Evolutionary conservation across 495 filamentous ascomycete species (phyloP).

Genomic region (Paragyromitra xinjiangensis): DNA sequence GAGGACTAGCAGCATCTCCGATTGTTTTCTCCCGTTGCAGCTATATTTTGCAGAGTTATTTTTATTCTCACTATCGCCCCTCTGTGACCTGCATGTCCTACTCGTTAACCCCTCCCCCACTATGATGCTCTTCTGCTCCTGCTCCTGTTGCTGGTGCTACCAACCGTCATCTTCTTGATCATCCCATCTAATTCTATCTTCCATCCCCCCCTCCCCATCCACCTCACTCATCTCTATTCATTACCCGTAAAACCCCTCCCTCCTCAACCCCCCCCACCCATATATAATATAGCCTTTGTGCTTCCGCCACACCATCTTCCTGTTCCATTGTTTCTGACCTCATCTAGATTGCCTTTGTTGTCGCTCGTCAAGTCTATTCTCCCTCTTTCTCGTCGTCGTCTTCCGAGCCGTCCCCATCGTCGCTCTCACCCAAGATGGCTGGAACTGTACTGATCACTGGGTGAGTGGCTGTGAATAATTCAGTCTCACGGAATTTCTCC

Average conservation of each 20-base stretch:
- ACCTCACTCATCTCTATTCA: conserved; percentile 3
- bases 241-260: conserved; percentile 24
- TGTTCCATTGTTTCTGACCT: conserved; percentile 29
- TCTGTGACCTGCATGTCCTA: not conserved
- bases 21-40: conserved; percentile 17
- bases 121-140: conserved; percentile 11
- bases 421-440: conserved; percentile 67
- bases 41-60: conserved; percentile 23
- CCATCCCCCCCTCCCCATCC: not conserved
- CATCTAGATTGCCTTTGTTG: conserved; percentile 50
- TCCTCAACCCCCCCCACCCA: conserved; percentile 1
- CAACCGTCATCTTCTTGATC: conserved; percentile 25
- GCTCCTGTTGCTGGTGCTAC: conserved; percentile 6
- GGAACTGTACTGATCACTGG: conserved; percentile 89
- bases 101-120: conserved; percentile 43
- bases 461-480: conserved; percentile 65
- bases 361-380: conserved; percentile 32
- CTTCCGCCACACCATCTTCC: conserved; percentile 33
- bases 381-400: conserved; percentile 23
- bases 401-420: conserved; percentile 17
- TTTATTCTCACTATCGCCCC: conserved; percentile 4
- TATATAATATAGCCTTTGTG: conserved; percentile 32
- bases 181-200: not conserved
- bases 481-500: conserved; percentile 29
- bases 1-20: conserved; percentile 9